phyloP scores from a whole-genome alignment of 768 basidiomycete genomes.

The Clitopilus hobsonii region DNA sequence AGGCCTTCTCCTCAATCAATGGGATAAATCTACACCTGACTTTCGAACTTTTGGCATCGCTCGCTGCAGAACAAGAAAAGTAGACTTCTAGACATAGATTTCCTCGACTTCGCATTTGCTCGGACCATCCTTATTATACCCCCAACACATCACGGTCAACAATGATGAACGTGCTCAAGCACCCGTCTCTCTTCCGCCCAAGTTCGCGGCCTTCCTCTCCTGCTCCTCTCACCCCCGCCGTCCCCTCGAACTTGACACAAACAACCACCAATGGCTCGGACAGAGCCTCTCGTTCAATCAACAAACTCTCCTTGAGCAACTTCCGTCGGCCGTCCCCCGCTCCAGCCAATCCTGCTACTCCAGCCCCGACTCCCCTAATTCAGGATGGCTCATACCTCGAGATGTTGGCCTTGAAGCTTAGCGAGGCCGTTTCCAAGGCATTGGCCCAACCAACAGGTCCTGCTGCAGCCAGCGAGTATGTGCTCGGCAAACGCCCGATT shows the following conservation, averaged over 20 bases:
- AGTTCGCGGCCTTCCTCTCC: slow-evolving; percentile 63
- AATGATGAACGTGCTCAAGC: slow-evolving; percentile 67
- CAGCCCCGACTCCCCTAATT: slow-evolving; percentile 41
- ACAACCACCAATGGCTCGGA: slow-evolving; percentile 27
- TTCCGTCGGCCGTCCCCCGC: slow-evolving; percentile 57
- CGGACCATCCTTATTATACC: slow-evolving; percentile 12
- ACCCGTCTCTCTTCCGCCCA: slow-evolving; percentile 63
- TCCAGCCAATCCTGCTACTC: slow-evolving; percentile 24
- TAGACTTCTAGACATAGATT: slow-evolving; percentile 27
- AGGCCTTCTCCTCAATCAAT: slow-evolving; percentile 35
- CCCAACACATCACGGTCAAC: slow-evolving; percentile 14
- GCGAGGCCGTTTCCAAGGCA: slow-evolving; percentile 77
- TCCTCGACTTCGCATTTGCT: slow-evolving; percentile 3
- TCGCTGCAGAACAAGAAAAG: slow-evolving; percentile 16
- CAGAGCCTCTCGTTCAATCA: slow-evolving; percentile 44
- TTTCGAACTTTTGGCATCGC: slow-evolving; percentile 17
- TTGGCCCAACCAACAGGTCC: slow-evolving; percentile 61
- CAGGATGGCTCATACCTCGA: slow-evolving; percentile 83
- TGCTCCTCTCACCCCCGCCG: slow-evolving; percentile 29
- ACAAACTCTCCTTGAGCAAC: slow-evolving; percentile 53
- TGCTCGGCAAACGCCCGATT: slow-evolving; percentile 67
- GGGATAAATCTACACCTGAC: slow-evolving; percentile 41
- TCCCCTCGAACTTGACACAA: slow-evolving; percentile 36
- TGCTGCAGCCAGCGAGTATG: slow-evolving; percentile 41
- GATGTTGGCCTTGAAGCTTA: slow-evolving; percentile 69